Base-by-base conservation (phyloP, 495 filamentous ascomycete genomes). In the Tetracladium setigerum region DNA sequence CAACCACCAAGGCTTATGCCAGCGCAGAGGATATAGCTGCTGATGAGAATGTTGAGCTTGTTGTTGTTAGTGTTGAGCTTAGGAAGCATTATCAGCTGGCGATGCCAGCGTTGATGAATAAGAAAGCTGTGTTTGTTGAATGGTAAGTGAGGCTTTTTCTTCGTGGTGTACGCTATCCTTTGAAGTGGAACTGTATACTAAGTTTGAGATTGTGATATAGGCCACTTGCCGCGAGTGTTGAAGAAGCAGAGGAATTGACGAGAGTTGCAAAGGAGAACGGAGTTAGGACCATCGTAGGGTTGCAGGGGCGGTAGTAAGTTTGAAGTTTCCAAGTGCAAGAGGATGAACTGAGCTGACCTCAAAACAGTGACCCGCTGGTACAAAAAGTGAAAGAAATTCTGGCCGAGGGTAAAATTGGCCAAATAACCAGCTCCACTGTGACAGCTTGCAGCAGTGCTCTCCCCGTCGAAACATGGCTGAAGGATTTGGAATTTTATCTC, bases 121-220 rank as follows among this genome's bases (percentile, higher is more conserved):
- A 67, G 11, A 79, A 79, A 52, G 53, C 65, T 37, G 67, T 72
- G 30, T 76, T 69, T 38, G 64, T 73, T 16, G 77, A 78, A 52
- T 78, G 76, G 76, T 38, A 38, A 38, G 36, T 38, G 11, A n/a
- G 11, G 17, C 36, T 10, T 38, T 38, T 16, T 38, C 36, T n/a
- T n/a, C n/a, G n/a, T n/a, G 17, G 17, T n/a, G 15, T 38, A 38
- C 17, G 17, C 17, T 38, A 38, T 38, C 36, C 12, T 38, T 10
- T n/a, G n/a, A n/a, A n/a, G n/a, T n/a, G 17, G 36, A 38, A 38
- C 36, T 38, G 36, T 10, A 38, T 38, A 16, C 36, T 38, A 15
- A 38, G 11, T 38, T 16, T 38, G 17, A 38, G 36, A 38, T 38
- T 38, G 36, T 16, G 12, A 38, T 38, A 38, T n/a, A 38, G 36